A percentile compares a stretch with the other conserved stretches of the same genome.
Conservation (phyloP, 2,329 filamentous ascomycete genomes). For the Ophiostoma ulmi region DNA sequence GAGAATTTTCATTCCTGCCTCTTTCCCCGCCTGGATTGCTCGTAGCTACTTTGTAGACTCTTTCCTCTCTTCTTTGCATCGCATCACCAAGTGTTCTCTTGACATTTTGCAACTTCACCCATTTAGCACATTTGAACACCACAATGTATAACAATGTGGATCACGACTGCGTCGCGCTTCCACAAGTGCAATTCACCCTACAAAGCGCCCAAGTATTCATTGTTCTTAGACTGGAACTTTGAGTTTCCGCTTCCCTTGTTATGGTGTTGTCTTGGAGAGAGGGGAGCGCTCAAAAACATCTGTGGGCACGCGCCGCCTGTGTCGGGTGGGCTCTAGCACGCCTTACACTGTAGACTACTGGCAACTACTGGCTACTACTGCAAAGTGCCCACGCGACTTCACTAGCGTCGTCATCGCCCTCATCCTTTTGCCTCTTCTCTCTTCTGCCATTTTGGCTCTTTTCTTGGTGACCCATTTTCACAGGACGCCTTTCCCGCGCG, state of each 20-base stretch:
- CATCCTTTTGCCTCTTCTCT: conserved; percentile 18
- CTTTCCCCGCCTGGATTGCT: not conserved
- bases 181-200: not conserved
- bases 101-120: not conserved
- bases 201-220: not conserved
- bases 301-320: conserved; percentile 14
- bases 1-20: not conserved
- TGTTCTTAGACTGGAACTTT: not conserved
- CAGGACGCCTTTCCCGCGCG: not conserved
- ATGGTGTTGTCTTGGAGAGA: not conserved
- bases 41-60: not conserved
- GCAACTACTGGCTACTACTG: not conserved
- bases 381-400: conserved; percentile 13
- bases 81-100: conserved; percentile 9
- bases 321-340: conserved; percentile 15
- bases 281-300: not conserved
- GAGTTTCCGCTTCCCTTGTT: conserved; percentile 1
- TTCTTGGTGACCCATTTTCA: conserved; percentile 13
- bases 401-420: conserved; percentile 25
- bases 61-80: not conserved
- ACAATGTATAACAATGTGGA: not conserved
- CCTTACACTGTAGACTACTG: not conserved
- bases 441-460: conserved; percentile 10
- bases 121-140: not conserved
- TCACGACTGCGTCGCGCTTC: not conserved